Evolutionary conservation across 192 early-diverging fungal species (phyloP).

Genomic region (Dissophora globulifera): DNA sequence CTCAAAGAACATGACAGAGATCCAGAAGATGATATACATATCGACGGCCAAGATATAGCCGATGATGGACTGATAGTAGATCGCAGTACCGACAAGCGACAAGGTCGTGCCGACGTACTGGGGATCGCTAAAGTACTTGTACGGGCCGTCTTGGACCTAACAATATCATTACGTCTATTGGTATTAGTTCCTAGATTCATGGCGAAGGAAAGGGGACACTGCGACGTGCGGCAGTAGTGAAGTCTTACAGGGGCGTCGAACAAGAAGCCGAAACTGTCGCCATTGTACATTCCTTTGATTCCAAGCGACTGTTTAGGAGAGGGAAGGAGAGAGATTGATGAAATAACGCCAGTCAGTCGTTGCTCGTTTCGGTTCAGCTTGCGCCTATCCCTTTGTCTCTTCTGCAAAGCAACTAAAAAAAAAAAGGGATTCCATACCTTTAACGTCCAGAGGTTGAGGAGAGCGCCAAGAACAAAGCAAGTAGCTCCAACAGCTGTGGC

Average conservation of each 20-base stretch:
- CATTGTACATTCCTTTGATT: slow-evolving; percentile 72
- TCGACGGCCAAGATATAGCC: slow-evolving; percentile 61
- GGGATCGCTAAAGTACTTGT: slow-evolving; percentile 63
- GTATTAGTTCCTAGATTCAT: background rate
- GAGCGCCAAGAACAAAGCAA: slow-evolving; percentile 53
- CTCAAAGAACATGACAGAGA: slow-evolving; percentile 66
- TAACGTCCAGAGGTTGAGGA: slow-evolving; percentile 67
- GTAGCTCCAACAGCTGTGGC: slow-evolving; percentile 48
- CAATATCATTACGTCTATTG: background rate
- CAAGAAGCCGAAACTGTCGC: slow-evolving; percentile 67
- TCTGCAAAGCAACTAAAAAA: no score
- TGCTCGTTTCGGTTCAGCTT: no score
- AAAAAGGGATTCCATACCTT: no score
- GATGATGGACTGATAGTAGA: slow-evolving; percentile 60
- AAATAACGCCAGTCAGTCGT: no score
- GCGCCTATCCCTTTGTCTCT: no score
- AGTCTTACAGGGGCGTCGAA: slow-evolving; percentile 61
- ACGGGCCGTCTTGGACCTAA: slow-evolving; percentile 61
- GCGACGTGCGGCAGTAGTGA: background rate
- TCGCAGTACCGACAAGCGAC: slow-evolving; percentile 61
- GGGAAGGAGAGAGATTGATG: background rate
- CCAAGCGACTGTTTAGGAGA: slow-evolving; percentile 53
- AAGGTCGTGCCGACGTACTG: slow-evolving; percentile 68
- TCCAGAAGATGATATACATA: slow-evolving; percentile 61
- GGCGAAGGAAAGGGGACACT: background rate